Percentiles rank a stretch among this genome's conserved stretches.
Evolutionary conservation across 805 yeast genomes (phyloP).

Genomic region (Wickerhamomyces sydowiorum): DNA sequence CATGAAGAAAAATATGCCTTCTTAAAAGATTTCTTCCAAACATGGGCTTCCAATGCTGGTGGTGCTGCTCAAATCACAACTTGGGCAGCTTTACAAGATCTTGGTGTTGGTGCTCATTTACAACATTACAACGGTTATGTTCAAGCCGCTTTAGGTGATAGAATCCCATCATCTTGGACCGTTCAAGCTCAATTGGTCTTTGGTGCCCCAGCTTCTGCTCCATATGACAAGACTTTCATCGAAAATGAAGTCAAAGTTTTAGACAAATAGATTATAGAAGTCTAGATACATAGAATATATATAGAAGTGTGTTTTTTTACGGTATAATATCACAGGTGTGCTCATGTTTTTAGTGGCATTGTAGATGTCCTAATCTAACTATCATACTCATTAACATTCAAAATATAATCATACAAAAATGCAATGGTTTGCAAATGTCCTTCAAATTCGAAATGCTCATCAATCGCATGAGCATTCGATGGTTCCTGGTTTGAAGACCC

Average conservation of each 20-base stretch:
- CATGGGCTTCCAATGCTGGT: conserved; percentile 40
- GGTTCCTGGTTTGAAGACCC: conserved; percentile 14
- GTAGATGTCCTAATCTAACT: background rate
- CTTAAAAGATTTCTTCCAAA: conserved; percentile 39
- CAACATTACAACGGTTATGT: conserved; percentile 66
- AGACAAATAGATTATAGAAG: conserved; percentile 4
- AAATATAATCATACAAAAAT: conserved; percentile 45
- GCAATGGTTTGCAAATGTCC: conserved; percentile 58
- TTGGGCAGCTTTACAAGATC: conserved; percentile 41
- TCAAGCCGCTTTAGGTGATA: conserved; percentile 74
- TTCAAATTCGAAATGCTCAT: conserved; percentile 50
- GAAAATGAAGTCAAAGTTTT: conserved; percentile 37
- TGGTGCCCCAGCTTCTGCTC: conserved; percentile 34
- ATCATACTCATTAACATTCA: conserved; percentile 7
- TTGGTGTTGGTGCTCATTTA: conserved; percentile 44
- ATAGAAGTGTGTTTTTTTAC: background rate
- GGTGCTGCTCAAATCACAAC: conserved; percentile 46
- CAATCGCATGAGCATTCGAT: conserved; percentile 51
- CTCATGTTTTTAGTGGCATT: background rate
- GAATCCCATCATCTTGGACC: conserved; percentile 37
- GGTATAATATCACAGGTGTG: background rate
- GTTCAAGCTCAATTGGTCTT: conserved; percentile 46
- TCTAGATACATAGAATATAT: background rate
- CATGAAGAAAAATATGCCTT: conserved; percentile 38
- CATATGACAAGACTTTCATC: conserved; percentile 35